Evolutionary conservation across 805 yeast species (phyloP).

Genomic region (Ogataea ganodermae): DNA sequence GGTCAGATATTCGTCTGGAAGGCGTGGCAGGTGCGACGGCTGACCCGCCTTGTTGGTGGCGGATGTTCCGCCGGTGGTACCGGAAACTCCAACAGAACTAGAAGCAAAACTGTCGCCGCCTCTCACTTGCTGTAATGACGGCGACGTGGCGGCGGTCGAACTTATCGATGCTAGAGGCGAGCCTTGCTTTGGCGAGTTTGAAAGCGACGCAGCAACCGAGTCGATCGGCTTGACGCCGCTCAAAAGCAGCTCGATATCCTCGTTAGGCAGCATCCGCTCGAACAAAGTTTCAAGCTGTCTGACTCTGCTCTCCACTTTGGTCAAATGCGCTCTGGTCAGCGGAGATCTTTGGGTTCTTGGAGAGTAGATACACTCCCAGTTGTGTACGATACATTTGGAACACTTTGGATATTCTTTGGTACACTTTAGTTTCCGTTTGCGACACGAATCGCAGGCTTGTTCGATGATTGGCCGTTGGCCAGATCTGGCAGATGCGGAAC

Average conservation of each 20-base stretch:
- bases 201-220: slow-evolving; percentile 15
- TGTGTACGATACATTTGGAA: slow-evolving; percentile 68
- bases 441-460: slow-evolving; percentile 81
- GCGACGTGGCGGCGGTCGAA: slow-evolving; percentile 5
- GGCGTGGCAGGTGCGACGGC: slow-evolving; percentile 20
- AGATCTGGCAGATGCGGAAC: background rate
- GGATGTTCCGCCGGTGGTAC: background rate
- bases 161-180: background rate
- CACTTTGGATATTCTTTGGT: slow-evolving; percentile 79
- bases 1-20: slow-evolving; percentile 31
- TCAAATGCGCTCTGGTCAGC: slow-evolving; percentile 75
- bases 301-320: slow-evolving; percentile 67
- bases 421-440: slow-evolving; percentile 77
- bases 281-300: slow-evolving; percentile 48
- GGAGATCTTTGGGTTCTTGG: slow-evolving; percentile 81
- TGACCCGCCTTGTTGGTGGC: background rate
- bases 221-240: slow-evolving; percentile 19
- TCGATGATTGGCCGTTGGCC: slow-evolving; percentile 36
- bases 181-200: slow-evolving; percentile 19
- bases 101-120: background rate
- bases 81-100: background rate
- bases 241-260: slow-evolving; percentile 42
- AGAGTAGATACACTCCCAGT: slow-evolving; percentile 75
- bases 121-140: background rate
- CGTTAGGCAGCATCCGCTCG: slow-evolving; percentile 44